phyloP scores from a whole-genome alignment of 164 flowering plant species.

The Berberis vulgaris region DNA sequence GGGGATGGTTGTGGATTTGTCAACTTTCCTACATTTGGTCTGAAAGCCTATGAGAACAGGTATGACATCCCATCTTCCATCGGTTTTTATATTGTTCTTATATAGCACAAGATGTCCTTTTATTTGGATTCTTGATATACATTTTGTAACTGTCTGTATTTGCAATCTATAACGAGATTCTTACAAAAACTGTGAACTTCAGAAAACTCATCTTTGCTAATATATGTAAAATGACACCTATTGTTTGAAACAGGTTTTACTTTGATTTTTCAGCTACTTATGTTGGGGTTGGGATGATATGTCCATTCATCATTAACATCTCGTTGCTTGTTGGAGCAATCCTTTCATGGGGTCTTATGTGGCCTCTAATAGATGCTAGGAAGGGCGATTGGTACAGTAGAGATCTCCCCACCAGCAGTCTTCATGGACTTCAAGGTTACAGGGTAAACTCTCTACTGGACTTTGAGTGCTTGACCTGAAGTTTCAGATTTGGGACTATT shows the following conservation, averaged over 20 bases:
- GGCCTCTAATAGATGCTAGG: slow-evolving; percentile 13
- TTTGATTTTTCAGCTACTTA: slow-evolving; percentile 17
- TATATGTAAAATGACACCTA: not conserved
- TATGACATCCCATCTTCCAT: not conserved
- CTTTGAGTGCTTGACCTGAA: not conserved
- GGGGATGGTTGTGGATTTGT: slow-evolving; percentile 41
- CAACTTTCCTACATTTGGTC: slow-evolving; percentile 43
- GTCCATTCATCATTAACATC: slow-evolving; percentile 12
- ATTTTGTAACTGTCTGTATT: no score
- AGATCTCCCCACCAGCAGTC: not conserved
- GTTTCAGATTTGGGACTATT: not conserved
- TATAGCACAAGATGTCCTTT: no score
- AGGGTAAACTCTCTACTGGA: slow-evolving; percentile 4
- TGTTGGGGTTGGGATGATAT: slow-evolving; percentile 18
- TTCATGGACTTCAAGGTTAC: slow-evolving; percentile 16
- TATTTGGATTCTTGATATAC: no score
- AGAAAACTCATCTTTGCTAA: not conserved
- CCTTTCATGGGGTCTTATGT: slow-evolving; percentile 17
- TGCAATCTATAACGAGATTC: no score
- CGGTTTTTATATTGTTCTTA: no score
- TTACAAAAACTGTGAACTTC: not conserved
- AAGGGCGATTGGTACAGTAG: slow-evolving; percentile 16
- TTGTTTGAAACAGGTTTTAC: slow-evolving; percentile 2
- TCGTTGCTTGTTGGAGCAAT: slow-evolving; percentile 15
- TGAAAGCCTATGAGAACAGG: slow-evolving; percentile 39